Evolutionary conservation across 768 basidiomycete genomes (phyloP), one percentile per base, ranked within the genome.

Genomic region (Suillus sp.): DNA sequence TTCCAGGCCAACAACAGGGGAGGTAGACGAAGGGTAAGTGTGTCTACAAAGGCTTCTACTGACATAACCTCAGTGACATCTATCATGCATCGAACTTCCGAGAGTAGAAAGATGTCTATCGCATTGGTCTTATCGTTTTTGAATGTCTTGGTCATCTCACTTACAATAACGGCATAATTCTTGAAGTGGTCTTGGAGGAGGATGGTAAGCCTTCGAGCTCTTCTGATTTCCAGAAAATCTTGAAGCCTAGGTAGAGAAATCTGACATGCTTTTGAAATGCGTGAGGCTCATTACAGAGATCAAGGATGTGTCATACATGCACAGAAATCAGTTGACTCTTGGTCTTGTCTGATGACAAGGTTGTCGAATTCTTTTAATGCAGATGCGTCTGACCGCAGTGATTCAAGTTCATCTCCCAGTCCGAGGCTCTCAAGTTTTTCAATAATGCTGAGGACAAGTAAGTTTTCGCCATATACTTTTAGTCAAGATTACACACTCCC

Each of bases 351-450:
- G 51, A 53, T 20, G 30, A 53, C 10, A 11, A 53, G 51, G 20
- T n/a, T 53, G 20, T 53, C 51, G 10, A 53, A 53, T 53, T 32
- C 30, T 32, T n/a, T 20, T 53, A 6, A 32, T 32, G 2, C 30
- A 4, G 51, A 53, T 30, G 30, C 51, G 11, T 53, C 51, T 5
- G 20, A 53, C 11, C 20, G 30, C 18, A 53, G 30, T 20, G 2
- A 32, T 53, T 53, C 30, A 32, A 53, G 20, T 20, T 53, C 51
- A 53, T 53, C 30, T 53, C 51, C 51, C 16, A 53, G n/a, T 32
- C 51, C 51, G 51, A 53, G 51, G 30, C 20, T 32, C 30, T 53
- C 4, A 30, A 53, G 30, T n/a, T 32, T 53, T 20, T 14, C 50
- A 51, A 51, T 9, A 30, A 51, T 27, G 16, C 50, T 51, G 27